Percentiles rank a stretch among this genome's conserved stretches.
Conservation (phyloP, 768 basidiomycete species). For the Tylopilus vinaceipallidus region DNA sequence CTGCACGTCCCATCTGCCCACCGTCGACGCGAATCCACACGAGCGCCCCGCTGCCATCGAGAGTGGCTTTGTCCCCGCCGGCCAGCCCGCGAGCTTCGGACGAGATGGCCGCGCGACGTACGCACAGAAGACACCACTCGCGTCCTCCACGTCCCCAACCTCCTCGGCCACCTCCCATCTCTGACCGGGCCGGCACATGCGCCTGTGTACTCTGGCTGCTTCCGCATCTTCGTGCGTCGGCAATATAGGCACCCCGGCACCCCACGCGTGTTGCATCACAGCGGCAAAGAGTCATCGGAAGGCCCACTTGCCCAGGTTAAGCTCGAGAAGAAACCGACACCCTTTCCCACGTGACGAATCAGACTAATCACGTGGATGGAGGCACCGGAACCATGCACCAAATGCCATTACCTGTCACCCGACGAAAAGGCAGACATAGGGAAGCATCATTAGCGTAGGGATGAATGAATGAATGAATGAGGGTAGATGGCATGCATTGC, state of each 20-base stretch:
- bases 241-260: background rate
- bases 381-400: background rate
- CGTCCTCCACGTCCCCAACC: constrained; percentile 6
- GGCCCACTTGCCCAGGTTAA: constrained; percentile 3
- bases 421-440: constrained; percentile 6
- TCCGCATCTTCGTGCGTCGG: background rate
- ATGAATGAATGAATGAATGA: constrained; percentile 10
- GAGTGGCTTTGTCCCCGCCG: background rate
- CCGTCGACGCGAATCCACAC: constrained; percentile 12
- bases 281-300: constrained; percentile 3
- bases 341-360: constrained; percentile 24
- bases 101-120: constrained; percentile 1
- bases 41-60: constrained; percentile 1
- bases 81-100: constrained; percentile 1
- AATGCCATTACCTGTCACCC: constrained; percentile 5
- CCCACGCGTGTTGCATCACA: constrained; percentile 2
- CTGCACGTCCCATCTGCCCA: constrained; percentile 3
- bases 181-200: background rate
- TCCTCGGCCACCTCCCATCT: constrained; percentile 1
- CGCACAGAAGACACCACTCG: constrained; percentile 1
- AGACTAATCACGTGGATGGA: constrained; percentile 20
- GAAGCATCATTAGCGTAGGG: constrained; percentile 5
- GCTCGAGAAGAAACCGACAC: constrained; percentile 3
- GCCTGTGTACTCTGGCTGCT: background rate
- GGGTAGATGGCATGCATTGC: constrained; percentile 23